phyloP scores from a whole-genome alignment of 148 eudicot species.

The Rheum nobile region DNA sequence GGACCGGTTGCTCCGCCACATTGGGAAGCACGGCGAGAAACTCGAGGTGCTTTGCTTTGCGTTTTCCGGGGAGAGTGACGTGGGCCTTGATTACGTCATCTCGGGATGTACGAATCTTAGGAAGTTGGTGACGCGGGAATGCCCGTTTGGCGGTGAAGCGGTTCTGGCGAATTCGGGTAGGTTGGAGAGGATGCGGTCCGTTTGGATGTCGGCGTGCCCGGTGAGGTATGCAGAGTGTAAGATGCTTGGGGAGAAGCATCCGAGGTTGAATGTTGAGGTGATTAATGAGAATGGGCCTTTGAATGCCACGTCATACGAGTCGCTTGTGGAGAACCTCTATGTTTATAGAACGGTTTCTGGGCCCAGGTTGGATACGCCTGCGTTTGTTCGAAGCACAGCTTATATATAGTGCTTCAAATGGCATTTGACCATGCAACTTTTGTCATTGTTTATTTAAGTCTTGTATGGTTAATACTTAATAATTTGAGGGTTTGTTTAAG shows the following conservation, averaged over 20 bases:
- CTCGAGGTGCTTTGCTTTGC: slow-evolving; percentile 90
- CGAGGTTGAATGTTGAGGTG: slow-evolving; percentile 79
- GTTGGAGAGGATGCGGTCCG: slow-evolving; percentile 98
- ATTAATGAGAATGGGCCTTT: slow-evolving; percentile 66
- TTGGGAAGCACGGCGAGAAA: slow-evolving; percentile 70
- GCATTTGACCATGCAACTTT: no score
- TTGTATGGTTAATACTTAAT: no score
- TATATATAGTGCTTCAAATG: no score
- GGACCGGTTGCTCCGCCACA: slow-evolving; percentile 56
- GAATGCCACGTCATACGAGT: slow-evolving; percentile 33
- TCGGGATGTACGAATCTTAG: slow-evolving; percentile 73
- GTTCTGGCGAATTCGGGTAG: slow-evolving; percentile 62
- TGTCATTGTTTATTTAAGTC: no score
- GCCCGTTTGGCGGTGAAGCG: slow-evolving; percentile 82
- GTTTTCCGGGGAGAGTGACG: slow-evolving; percentile 70
- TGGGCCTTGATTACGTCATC: slow-evolving; percentile 65
- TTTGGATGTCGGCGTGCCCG: slow-evolving; percentile 96
- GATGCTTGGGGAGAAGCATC: slow-evolving; percentile 48
- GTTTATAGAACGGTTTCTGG: slow-evolving; percentile 73
- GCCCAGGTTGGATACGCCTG: slow-evolving; percentile 65
- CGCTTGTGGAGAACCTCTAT: slow-evolving; percentile 63
- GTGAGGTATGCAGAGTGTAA: slow-evolving; percentile 77
- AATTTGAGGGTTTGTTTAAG: no score
- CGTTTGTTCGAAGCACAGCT: slow-evolving; percentile 33
- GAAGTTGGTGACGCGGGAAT: slow-evolving; percentile 80